Evolutionary conservation across 345 rosid species (phyloP).

Genomic region (Fremontodendron californicum): DNA sequence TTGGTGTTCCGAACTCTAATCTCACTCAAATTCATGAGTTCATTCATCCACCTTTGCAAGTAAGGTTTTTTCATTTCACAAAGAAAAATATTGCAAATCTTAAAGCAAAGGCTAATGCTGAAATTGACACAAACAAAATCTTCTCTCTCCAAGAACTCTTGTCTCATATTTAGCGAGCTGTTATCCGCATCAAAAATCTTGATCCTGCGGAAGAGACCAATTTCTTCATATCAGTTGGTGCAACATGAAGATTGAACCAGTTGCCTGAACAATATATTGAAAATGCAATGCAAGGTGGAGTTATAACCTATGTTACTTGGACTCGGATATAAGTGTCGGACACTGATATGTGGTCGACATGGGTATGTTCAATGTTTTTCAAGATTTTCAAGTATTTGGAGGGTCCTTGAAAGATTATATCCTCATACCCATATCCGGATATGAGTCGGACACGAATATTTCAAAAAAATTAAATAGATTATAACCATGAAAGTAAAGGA

Average conservation of each 20-base stretch:
- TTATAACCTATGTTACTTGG: no score
- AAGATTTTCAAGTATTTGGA: no score
- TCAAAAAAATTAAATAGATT: no score
- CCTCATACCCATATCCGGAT: no score
- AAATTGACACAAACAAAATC: no score
- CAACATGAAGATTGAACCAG: slow-evolving; percentile 25
- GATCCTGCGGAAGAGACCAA: slow-evolving; percentile 12
- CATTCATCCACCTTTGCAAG: slow-evolving; percentile 4
- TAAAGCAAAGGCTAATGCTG: no score
- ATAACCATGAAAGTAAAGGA: slow-evolving; percentile 19
- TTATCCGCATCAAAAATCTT: background rate
- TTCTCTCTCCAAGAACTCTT: no score
- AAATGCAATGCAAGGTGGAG: background rate
- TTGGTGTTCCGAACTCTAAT: slow-evolving; percentile 15
- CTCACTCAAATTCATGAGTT: background rate
- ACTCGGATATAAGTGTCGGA: no score
- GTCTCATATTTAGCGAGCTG: slow-evolving; percentile 35
- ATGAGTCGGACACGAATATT: no score
- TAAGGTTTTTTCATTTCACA: slow-evolving; percentile 31
- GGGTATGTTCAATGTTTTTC: no score
- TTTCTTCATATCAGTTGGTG: background rate
- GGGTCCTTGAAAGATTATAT: no score
- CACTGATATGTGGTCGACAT: no score
- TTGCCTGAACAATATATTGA: slow-evolving; percentile 34
- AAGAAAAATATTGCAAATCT: slow-evolving; percentile 28